phyloP scores from a whole-genome alignment of 768 basidiomycete genomes.

The Clitopilus hobsonii region DNA sequence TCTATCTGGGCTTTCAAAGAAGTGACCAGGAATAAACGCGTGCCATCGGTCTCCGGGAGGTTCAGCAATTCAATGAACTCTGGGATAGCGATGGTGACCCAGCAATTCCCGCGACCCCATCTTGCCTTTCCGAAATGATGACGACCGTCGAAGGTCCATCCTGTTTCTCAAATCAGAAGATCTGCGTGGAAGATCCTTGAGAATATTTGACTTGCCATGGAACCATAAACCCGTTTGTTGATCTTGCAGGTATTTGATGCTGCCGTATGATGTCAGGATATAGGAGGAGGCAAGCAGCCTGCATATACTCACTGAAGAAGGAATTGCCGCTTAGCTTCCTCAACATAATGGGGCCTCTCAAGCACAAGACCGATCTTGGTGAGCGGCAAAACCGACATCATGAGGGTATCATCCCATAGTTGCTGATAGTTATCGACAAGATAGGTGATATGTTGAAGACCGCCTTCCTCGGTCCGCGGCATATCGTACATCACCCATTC shows the following conservation, averaged over 20 bases:
- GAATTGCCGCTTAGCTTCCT: slow-evolving; percentile 51
- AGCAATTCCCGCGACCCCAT: slow-evolving; percentile 54
- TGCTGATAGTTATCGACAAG: slow-evolving; percentile 37
- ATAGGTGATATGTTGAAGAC: slow-evolving; percentile 46
- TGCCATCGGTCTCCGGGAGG: slow-evolving; percentile 38
- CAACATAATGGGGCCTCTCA: slow-evolving; percentile 42
- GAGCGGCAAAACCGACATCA: slow-evolving; percentile 55
- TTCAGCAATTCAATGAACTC: slow-evolving; percentile 45
- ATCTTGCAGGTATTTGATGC: slow-evolving; percentile 42
- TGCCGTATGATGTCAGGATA: slow-evolving; percentile 11
- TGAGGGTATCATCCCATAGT: slow-evolving; percentile 54
- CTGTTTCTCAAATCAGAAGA: slow-evolving; percentile 11
- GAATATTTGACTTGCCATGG: slow-evolving; percentile 28
- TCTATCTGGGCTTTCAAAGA: slow-evolving; percentile 42
- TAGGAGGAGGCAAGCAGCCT: background rate
- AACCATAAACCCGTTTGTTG: slow-evolving; percentile 41
- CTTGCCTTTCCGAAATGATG: slow-evolving; percentile 42
- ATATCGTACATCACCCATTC: slow-evolving; percentile 48
- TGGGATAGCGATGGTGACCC: slow-evolving; percentile 42
- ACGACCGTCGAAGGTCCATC: slow-evolving; percentile 41
- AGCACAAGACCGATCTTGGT: slow-evolving; percentile 53
- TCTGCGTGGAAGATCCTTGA: background rate
- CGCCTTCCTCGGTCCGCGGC: slow-evolving; percentile 40
- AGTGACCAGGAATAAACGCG: slow-evolving; percentile 10
- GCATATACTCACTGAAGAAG: slow-evolving; percentile 36